Evolutionary conservation across 2,329 filamentous ascomycete species (phyloP).

Genomic region (Diaporthe citri): DNA sequence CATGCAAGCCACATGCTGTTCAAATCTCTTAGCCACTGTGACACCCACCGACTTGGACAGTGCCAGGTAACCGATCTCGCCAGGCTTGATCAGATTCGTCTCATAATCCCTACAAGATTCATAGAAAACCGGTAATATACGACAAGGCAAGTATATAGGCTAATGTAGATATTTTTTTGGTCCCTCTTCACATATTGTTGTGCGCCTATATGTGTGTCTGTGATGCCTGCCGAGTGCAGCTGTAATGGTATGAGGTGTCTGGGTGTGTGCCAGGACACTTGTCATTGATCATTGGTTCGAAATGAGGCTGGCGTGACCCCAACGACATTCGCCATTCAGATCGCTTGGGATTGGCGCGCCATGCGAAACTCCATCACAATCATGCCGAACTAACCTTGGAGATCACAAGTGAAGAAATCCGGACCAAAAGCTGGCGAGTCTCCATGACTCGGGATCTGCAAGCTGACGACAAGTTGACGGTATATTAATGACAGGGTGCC

Average conservation of each 20-base stretch:
- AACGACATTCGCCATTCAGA: neutral
- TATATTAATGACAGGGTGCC: neutral
- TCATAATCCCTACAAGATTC: neutral
- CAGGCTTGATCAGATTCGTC: neutral
- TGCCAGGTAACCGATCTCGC: neutral
- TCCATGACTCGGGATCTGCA: slow-evolving; percentile 20
- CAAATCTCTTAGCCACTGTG: neutral
- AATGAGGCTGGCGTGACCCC: neutral
- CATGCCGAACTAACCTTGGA: slow-evolving; percentile 7
- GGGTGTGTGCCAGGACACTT: neutral
- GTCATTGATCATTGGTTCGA: neutral
- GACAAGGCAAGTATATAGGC: too few relatives aligned
- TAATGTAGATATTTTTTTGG: neutral
- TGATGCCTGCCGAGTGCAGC: neutral
- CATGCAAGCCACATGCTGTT: neutral
- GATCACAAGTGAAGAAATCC: neutral
- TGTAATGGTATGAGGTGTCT: neutral
- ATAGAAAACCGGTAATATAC: neutral
- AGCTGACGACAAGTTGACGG: slow-evolving; percentile 27
- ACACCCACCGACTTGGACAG: too few relatives aligned
- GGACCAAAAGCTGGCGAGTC: neutral
- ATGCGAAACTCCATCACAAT: slow-evolving; percentile 14
- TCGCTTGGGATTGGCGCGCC: neutral
- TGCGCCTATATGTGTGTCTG: neutral
- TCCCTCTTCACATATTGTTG: neutral